These are phyloP conservation scores for Puccinia coronata DNA, from an alignment of 1,284 basidiomycete genomes.

Conservation along the genomic window DNA sequence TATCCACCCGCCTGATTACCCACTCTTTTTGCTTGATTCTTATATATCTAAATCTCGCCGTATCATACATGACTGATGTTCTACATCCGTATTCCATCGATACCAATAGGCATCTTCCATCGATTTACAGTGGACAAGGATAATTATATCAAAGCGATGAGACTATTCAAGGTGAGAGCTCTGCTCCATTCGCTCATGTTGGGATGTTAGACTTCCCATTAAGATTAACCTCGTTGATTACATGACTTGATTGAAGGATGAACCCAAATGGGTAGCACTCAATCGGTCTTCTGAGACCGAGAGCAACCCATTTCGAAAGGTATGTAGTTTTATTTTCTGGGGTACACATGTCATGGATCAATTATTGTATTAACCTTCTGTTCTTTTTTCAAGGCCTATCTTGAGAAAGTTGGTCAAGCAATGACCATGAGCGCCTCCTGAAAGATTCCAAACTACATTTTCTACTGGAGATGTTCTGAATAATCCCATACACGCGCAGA, in stretches of 20 bases:
- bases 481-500: background rate
- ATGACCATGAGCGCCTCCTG: background rate
- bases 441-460: background rate
- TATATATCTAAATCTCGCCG: background rate
- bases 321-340: constrained; percentile 5
- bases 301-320: constrained; percentile 65
- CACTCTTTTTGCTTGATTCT: background rate
- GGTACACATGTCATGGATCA: background rate
- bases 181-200: background rate
- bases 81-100: background rate
- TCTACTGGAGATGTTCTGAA: background rate
- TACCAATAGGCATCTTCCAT: constrained; percentile 68
- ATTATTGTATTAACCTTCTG: background rate
- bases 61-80: background rate
- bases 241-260: constrained; percentile 65
- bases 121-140: constrained; percentile 76
- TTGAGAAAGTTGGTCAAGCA: background rate
- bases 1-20: background rate
- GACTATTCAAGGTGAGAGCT: constrained; percentile 70
- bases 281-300: constrained; percentile 70
- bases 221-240: background rate
- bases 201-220: background rate
- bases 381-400: background rate
- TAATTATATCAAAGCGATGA: constrained; percentile 70
- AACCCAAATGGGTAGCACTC: constrained; percentile 80